phyloP scores from a whole-genome alignment of 805 yeast species.

The Candida alai region DNA sequence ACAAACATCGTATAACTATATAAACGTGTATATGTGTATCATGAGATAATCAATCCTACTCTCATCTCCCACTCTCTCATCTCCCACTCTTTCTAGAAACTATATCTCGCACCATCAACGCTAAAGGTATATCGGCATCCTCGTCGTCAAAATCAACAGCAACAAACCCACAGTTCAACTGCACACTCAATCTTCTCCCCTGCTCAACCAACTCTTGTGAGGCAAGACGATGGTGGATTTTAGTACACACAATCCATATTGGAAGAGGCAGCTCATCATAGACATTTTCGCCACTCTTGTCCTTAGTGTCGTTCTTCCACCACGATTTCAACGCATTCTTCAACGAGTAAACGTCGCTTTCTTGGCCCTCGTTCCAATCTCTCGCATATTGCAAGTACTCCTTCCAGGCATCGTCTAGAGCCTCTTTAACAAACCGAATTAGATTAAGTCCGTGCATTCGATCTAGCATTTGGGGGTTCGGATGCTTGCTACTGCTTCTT shows the following conservation, averaged over 20 bases:
- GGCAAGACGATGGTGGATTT: slow-evolving; percentile 50
- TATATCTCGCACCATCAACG: slow-evolving; percentile 56
- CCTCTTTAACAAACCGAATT: slow-evolving; percentile 46
- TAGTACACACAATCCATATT: slow-evolving; percentile 63
- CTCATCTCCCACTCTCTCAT: slow-evolving; percentile 4
- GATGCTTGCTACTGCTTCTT: slow-evolving; percentile 3
- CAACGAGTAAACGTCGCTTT: slow-evolving; percentile 61
- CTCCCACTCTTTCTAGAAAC: slow-evolving; percentile 40
- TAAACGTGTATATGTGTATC: no score
- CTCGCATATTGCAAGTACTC: slow-evolving; percentile 55
- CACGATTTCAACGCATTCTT: slow-evolving; percentile 54
- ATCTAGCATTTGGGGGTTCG: not conserved
- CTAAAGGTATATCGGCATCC: slow-evolving; percentile 52
- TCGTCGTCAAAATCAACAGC: slow-evolving; percentile 57
- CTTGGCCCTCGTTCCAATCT: slow-evolving; percentile 61
- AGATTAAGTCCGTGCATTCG: slow-evolving; percentile 26
- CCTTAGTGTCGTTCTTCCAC: slow-evolving; percentile 45
- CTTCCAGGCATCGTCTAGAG: slow-evolving; percentile 70
- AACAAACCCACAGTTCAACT: slow-evolving; percentile 66
- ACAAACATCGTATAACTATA: no score
- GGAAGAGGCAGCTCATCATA: slow-evolving; percentile 54
- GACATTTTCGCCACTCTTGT: slow-evolving; percentile 30
- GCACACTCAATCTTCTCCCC: slow-evolving; percentile 53
- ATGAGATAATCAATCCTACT: no score
- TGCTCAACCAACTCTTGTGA: slow-evolving; percentile 56